Base-by-base conservation (phyloP, 148 eudicot genomes). In the Suaeda aralocaspica region DNA sequence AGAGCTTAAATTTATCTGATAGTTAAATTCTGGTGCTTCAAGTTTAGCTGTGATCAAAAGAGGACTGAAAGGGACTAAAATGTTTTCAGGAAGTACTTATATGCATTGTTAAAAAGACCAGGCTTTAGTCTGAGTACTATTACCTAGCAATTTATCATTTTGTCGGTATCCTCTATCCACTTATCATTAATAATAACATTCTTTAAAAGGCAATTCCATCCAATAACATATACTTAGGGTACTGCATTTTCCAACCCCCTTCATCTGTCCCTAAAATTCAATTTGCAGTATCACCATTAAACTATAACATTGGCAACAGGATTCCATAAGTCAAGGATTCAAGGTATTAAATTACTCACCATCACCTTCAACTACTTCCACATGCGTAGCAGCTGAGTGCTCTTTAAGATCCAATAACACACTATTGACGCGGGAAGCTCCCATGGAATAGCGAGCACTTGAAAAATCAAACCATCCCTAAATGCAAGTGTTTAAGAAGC, bases 371-470 rank as follows among this genome's bases (percentile, higher is more conserved):
- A 67, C 41, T 45, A 92, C 80, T 82, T 80, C 79, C 75, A 92
- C 69, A 51, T 74, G 72, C 7, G 96, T 92, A 52, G 90, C 83
- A 76, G 98, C 96, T 75, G 58, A 15, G 72, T 92, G 94, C 68
- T 78, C 67, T 71, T 92, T 90, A 70, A 88, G 94, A 79, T 86
- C 86, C 65, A 92, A 81, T 74, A 88, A 78, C 46, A 80, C 81
- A 60, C 83, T 81, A 73, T 75, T 88, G 68, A 92, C 79, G 21
- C 98, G 98, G 59, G 87, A 82, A 76, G 86, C 78, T 70, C 98
- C 98, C 96, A 89, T 86, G 12, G 96, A 87, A 74, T 92, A 85
- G 44, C 96, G 91, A 72, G 96, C 98, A 79, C 96, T 75, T 0
- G 93, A 86, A 72, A 92, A 77, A 44, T 87, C 90, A 71, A 91